A percentile compares a stretch with the other conserved stretches of the same genome.
Conservation (phyloP, 2,329 filamentous ascomycete species). For the Ascocoryne sarcoides region DNA sequence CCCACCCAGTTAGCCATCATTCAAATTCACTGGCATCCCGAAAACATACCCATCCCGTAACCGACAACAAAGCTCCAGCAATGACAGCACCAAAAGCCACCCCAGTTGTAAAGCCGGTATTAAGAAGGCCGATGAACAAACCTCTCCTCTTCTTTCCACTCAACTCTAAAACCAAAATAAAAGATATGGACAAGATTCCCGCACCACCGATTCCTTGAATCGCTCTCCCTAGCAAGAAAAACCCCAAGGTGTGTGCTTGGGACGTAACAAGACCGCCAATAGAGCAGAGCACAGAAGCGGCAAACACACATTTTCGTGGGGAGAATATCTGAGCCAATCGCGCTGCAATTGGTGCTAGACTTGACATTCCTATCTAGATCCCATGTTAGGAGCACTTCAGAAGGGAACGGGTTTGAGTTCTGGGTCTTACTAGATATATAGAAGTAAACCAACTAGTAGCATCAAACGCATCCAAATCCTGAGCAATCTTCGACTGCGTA, state of each 20-base stretch:
- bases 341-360: constrained; percentile 59
- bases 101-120: constrained; percentile 63
- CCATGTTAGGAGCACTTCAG: too few relatives aligned
- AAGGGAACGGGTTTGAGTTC: too few relatives aligned
- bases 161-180: constrained; percentile 71
- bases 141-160: constrained; percentile 59
- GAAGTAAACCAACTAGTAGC: constrained; percentile 75
- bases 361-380: constrained; percentile 38
- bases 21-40: too few relatives aligned
- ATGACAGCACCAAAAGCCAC: constrained; percentile 64
- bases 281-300: constrained; percentile 48
- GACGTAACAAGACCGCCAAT: constrained; percentile 58
- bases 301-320: constrained; percentile 55
- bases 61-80: constrained; percentile 54
- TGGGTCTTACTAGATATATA: constrained; percentile 54
- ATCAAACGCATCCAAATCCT: constrained; percentile 65
- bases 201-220: constrained; percentile 62
- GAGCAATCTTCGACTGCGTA: constrained; percentile 67
- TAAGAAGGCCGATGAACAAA: constrained; percentile 64
- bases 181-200: constrained; percentile 62
- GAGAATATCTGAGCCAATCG: constrained; percentile 68
- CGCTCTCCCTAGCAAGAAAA: constrained; percentile 61
- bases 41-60: constrained; percentile 63
- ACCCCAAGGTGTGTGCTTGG: constrained; percentile 45
- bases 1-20: too few relatives aligned